Percentiles rank a stretch among this genome's conserved stretches.
Conservation (phyloP, 2,329 filamentous ascomycete genomes). For the Ascochyta koolunga region DNA sequence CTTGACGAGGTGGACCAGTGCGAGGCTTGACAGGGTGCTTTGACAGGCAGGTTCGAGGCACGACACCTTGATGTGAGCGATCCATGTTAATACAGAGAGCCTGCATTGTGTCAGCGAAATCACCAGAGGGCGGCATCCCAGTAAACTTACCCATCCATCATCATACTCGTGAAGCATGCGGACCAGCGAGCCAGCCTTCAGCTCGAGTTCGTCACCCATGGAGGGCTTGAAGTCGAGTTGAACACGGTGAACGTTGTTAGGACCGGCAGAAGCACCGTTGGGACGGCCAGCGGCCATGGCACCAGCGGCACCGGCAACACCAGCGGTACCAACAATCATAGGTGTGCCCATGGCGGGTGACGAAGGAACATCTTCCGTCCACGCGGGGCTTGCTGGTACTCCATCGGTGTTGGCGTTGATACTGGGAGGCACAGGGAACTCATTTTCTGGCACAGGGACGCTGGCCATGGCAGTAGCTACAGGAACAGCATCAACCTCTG, state of each 20-base stretch:
- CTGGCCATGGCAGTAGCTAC: conserved; percentile 33
- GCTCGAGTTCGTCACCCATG: conserved; percentile 87
- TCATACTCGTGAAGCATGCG: conserved; percentile 94
- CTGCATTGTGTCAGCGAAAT: conserved; percentile 53
- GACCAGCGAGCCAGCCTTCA: conserved; percentile 82
- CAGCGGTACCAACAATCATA: conserved; percentile 26
- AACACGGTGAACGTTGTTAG: conserved; percentile 81
- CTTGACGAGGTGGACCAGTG: conserved; percentile 58
- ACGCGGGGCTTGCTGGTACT: conserved; percentile 62
- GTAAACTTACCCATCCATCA: conserved; percentile 86
- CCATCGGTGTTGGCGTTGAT: conserved; percentile 55
- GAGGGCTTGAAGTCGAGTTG: conserved; percentile 93
- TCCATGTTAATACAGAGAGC: conserved; percentile 91
- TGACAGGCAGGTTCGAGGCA: conserved; percentile 90
- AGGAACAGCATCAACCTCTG: conserved; percentile 48
- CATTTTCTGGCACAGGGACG: conserved; percentile 37
- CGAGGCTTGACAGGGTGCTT: conserved; percentile 90
- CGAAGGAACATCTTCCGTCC: conserved; percentile 65
- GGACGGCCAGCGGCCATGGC: conserved; percentile 66
- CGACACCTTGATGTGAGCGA: conserved; percentile 89
- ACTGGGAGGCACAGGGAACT: conserved; percentile 49
- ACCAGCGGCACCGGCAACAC: conserved; percentile 48
- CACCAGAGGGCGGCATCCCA: not conserved
- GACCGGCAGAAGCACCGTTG: conserved; percentile 58
- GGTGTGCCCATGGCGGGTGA: conserved; percentile 44